Evolutionary conservation across 2,329 filamentous ascomycete genomes (phyloP).

Genomic region (Diplocarpon rosae): DNA sequence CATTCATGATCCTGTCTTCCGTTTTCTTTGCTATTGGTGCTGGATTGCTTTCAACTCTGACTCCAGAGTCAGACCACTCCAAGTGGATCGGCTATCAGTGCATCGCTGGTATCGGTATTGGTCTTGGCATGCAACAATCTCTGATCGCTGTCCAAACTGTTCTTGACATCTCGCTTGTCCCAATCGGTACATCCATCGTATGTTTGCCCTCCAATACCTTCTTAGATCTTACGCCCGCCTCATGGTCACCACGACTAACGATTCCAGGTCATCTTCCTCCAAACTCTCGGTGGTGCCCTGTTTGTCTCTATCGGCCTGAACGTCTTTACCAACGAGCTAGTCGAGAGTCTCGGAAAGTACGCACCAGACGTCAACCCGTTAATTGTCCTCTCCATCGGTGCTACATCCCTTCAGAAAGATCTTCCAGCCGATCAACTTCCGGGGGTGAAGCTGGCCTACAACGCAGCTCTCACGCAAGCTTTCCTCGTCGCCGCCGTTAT

Average conservation of each 20-base stretch:
- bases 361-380: slow-evolving; percentile 33
- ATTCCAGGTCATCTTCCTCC: slow-evolving; percentile 36
- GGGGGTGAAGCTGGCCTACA: slow-evolving; percentile 49
- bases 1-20: slow-evolving; percentile 43
- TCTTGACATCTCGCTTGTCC: slow-evolving; percentile 41
- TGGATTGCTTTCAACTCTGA: slow-evolving; percentile 44
- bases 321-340: slow-evolving; percentile 30
- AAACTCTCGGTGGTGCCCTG: slow-evolving; percentile 48
- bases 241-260: too few species aligned
- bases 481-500: slow-evolving; percentile 45
- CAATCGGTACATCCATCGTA: slow-evolving; percentile 40
- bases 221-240: too few species aligned
- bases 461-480: slow-evolving; percentile 38
- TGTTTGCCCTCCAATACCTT: too few species aligned
- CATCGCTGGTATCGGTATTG: slow-evolving; percentile 42
- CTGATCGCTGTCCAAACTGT: slow-evolving; percentile 45
- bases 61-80: slow-evolving; percentile 34
- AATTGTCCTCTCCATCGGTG: slow-evolving; percentile 37
- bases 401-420: slow-evolving; percentile 45
- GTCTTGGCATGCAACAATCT: slow-evolving; percentile 47
- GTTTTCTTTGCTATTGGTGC: slow-evolving; percentile 30
- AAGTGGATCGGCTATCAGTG: slow-evolving; percentile 49
- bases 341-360: slow-evolving; percentile 28
- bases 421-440: slow-evolving; percentile 40
- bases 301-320: slow-evolving; percentile 47